Percentiles rank a stretch among this genome's conserved stretches.
Conservation (phyloP, 179 eudicot genomes). For the Vitellaria paradoxa region DNA sequence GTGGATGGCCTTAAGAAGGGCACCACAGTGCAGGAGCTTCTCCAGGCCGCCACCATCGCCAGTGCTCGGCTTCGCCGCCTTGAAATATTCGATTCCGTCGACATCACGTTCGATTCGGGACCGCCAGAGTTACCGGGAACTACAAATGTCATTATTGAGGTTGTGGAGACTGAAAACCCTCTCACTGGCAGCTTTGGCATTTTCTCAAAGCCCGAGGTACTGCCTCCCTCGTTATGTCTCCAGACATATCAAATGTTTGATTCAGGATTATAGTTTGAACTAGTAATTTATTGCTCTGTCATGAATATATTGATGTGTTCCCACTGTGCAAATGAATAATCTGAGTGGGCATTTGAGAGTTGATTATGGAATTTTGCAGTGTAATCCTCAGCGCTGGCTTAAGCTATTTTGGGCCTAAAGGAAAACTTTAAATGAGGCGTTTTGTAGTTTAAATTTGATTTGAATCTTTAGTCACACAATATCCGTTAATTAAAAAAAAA, state of each 20-base stretch:
- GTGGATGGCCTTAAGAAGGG: slow-evolving; percentile 44
- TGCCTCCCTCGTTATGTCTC: not conserved
- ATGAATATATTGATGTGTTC: not conserved
- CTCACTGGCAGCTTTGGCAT: slow-evolving; percentile 66
- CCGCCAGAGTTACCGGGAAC: slow-evolving; percentile 80
- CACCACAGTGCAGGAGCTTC: slow-evolving; percentile 58
- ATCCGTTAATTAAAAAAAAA: too few relatives aligned
- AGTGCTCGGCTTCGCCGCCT: slow-evolving; percentile 44
- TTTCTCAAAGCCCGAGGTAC: slow-evolving; percentile 80
- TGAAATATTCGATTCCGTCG: slow-evolving; percentile 67
- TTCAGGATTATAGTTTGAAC: not conserved
- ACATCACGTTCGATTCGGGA: slow-evolving; percentile 66
- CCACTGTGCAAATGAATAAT: not conserved
- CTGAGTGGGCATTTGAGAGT: not conserved
- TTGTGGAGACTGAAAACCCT: slow-evolving; percentile 54
- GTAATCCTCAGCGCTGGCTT: not conserved
- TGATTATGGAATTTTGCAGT: not conserved
- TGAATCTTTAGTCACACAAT: too few relatives aligned
- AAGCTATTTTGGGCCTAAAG: too few relatives aligned
- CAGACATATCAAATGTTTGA: not conserved
- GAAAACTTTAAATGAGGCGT: too few relatives aligned
- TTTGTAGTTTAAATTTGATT: too few relatives aligned
- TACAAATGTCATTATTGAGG: slow-evolving; percentile 66
- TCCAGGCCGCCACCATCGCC: slow-evolving; percentile 57
- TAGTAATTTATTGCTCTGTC: not conserved